phyloP scores from a whole-genome alignment of 1,139 yeast genomes.

The Geotrichum candidum region DNA sequence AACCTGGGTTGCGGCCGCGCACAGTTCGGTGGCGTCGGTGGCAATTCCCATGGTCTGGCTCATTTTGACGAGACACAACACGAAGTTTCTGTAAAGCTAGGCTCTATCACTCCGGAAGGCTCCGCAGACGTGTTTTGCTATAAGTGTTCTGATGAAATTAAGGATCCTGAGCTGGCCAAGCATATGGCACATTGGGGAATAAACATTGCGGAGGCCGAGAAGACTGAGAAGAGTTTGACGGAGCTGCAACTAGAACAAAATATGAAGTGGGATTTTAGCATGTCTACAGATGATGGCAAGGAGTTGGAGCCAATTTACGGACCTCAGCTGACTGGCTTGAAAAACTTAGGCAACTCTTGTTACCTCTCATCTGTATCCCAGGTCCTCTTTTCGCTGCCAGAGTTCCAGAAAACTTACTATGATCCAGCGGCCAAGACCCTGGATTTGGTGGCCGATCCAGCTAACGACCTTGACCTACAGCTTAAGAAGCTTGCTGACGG shows the following conservation, averaged over 20 bases:
- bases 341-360: constrained; percentile 89
- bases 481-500: constrained; percentile 78
- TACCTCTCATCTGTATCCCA: constrained; percentile 81
- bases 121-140: constrained; percentile 82
- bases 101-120: constrained; percentile 67
- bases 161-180: constrained; percentile 53
- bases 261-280: constrained; percentile 83
- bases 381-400: constrained; percentile 48
- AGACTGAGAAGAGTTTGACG: constrained; percentile 77
- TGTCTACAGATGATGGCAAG: constrained; percentile 68
- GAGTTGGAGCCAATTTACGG: constrained; percentile 62
- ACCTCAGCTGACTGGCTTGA: constrained; percentile 67
- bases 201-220: constrained; percentile 51
- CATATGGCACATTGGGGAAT: constrained; percentile 61
- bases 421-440: constrained; percentile 6
- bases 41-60: constrained; percentile 80
- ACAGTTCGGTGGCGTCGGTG: constrained; percentile 89
- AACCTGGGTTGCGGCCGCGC: constrained; percentile 86
- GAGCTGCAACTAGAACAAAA: constrained; percentile 92
- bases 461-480: constrained; percentile 62
- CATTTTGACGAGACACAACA: constrained; percentile 60
- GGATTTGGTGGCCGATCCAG: constrained; percentile 45
- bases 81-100: constrained; percentile 81
- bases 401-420: constrained; percentile 32
- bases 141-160: constrained; percentile 79